Evolutionary conservation across 192 early-diverging fungal species (phyloP).

Genomic region (Coemansia sp.): DNA sequence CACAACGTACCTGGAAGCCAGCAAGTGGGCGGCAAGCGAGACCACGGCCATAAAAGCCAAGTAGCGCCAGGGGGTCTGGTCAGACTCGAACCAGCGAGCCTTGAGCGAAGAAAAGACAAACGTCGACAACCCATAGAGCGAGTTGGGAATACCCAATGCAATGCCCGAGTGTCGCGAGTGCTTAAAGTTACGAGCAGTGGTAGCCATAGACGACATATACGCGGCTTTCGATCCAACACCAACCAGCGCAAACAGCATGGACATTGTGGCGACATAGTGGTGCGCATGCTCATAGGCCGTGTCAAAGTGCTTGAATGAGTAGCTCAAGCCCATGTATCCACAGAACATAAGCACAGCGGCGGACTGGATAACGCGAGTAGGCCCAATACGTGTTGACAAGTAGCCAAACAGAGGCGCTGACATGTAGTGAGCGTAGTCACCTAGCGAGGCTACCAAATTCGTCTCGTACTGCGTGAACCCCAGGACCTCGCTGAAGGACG

Average conservation of each 20-base stretch:
- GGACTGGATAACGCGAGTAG: slow-evolving; percentile 27
- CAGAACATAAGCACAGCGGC: slow-evolving; percentile 40
- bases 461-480: slow-evolving; percentile 62
- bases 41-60: slow-evolving; percentile 55
- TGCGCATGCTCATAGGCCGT: slow-evolving; percentile 7
- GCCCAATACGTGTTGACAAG: slow-evolving; percentile 49
- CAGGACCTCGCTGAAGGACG: slow-evolving; percentile 52
- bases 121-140: slow-evolving; percentile 63
- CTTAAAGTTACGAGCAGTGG: slow-evolving; percentile 60
- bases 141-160: slow-evolving; percentile 61
- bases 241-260: slow-evolving; percentile 56
- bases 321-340: slow-evolving; percentile 45
- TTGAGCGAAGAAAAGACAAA: slow-evolving; percentile 62
- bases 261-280: slow-evolving; percentile 46
- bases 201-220: slow-evolving; percentile 62
- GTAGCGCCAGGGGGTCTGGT: slow-evolving; percentile 53
- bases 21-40: slow-evolving; percentile 51
- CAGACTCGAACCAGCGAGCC: slow-evolving; percentile 49
- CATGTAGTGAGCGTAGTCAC: slow-evolving; percentile 69
- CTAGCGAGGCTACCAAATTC: slow-evolving; percentile 61
- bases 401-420: slow-evolving; percentile 60
- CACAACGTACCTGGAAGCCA: slow-evolving; percentile 38
- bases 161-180: slow-evolving; percentile 54
- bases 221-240: slow-evolving; percentile 63
- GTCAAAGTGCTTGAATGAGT: slow-evolving; percentile 23